Percentiles rank a stretch among this genome's conserved stretches.
phyloP scores from a whole-genome alignment of 1,284 basidiomycete genomes.

The Coriolopsis trogii region DNA sequence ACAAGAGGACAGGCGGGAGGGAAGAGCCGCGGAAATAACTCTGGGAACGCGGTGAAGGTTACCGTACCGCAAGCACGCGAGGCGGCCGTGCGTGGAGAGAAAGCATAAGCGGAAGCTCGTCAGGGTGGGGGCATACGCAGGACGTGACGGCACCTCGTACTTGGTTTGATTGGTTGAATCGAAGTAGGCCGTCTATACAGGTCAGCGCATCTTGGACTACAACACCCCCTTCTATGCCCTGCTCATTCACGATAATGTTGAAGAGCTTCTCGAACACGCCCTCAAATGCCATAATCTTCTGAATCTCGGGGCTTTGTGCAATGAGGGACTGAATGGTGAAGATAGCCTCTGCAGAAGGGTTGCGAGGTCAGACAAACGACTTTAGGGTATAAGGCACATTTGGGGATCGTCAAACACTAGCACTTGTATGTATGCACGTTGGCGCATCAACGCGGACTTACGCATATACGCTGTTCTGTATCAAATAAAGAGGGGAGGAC shows the following conservation, averaged over 20 bases:
- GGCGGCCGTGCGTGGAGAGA: conserved; percentile 2
- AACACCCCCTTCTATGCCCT: conserved; percentile 90
- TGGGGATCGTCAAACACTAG: too few relatives aligned
- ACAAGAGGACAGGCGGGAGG: conserved; percentile 86
- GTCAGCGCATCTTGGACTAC: conserved; percentile 87
- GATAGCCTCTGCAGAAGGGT: conserved; percentile 64
- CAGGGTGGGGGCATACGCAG: conserved; percentile 15
- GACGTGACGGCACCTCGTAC: conserved; percentile 45
- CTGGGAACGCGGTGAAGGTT: conserved; percentile 46
- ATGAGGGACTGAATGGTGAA: conserved; percentile 83
- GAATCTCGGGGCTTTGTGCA: conserved; percentile 90
- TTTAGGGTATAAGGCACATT: too few relatives aligned
- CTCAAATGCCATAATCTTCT: conserved; percentile 97
- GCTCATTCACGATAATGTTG: conserved; percentile 85
- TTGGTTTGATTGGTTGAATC: conserved; percentile 96
- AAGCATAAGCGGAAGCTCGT: too few relatives aligned
- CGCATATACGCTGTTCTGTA: background rate
- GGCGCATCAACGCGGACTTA: too few relatives aligned
- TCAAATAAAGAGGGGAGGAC: conserved; percentile 23
- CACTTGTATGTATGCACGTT: too few relatives aligned
- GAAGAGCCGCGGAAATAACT: conserved; percentile 97
- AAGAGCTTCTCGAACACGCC: conserved; percentile 97
- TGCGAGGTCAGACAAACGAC: too few relatives aligned
- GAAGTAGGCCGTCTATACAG: conserved; percentile 83
- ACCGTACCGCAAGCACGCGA: conserved; percentile 4